Evolutionary conservation across 2,329 filamentous ascomycete species (phyloP), one percentile per base, ranked within the genome.

Genomic region (Cryphonectria radicalis): DNA sequence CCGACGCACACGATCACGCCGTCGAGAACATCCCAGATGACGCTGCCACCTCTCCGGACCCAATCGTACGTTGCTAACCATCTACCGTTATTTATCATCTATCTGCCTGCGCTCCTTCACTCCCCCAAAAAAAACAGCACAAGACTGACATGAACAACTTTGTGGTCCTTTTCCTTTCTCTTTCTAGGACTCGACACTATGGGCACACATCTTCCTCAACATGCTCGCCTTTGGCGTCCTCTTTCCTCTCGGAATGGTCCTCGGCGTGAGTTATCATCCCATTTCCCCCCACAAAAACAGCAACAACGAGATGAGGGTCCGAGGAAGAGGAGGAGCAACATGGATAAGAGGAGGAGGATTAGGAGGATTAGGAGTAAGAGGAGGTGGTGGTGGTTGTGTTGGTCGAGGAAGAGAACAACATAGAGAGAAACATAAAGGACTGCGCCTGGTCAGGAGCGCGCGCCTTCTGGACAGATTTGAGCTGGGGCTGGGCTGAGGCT

Each of bases 181-280:
- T 35, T 63, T 75, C 37, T 75, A 91, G 88, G 96, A 98, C 80
- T 87, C 91, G 59, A 93, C 90, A 77, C 82, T 99, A 89, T 99
- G 96, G 96, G 87, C 92, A 76, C 96, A 99, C 82, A 98, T 99
- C 78, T 87, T 97, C 72, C 82, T 97, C 63, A 95, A 97, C 86
- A 92, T 91, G 80, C 78, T 96, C 71, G 90, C 94, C 71, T 98
- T 97, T 85, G 96, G 96, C 73, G 86, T 99, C 76, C 89, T 98
- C 72, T 98, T 97, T 78, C 96, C 96, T 14, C 87, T 93, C 22
- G 96, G 96, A 76, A 98, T 99, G 95, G 94, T 98, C 59, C 85
- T 98, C 25, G 95, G 95, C 72, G 93, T 96, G 89, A 77, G 91
- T 83, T 1, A 4, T 42, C n/a, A 59, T 40, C 64, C 28, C 60